These are phyloP conservation scores for Plasmodium cynomolgi DNA, from an alignment of 169 alveolate genomes.

Conservation along the genomic window DNA sequence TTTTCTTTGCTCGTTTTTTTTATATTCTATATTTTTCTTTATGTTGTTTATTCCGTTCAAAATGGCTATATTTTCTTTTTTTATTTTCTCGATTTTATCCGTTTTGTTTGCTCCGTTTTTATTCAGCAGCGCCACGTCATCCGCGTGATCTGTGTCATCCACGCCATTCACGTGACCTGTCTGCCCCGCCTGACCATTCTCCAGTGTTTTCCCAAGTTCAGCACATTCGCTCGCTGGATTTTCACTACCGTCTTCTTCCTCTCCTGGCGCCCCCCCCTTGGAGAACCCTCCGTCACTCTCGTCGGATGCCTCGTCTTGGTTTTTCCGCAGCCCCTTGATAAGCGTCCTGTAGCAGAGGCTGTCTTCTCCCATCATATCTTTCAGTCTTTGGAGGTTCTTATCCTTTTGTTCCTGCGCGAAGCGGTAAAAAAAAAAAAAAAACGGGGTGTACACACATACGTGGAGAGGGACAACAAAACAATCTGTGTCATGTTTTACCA, in stretches of 20 bases:
- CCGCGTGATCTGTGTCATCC: too few species aligned
- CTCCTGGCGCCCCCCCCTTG: not conserved
- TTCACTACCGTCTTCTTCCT: not conserved
- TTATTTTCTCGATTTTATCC: slow-evolving; percentile 36
- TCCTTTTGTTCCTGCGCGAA: slow-evolving; percentile 17
- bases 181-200: not conserved
- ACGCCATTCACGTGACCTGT: too few species aligned
- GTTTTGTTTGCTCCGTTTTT: slow-evolving; percentile 9
- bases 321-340: slow-evolving; percentile 14
- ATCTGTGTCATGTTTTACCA: not conserved
- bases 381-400: slow-evolving; percentile 12
- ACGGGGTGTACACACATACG: not conserved
- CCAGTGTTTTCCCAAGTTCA: not conserved
- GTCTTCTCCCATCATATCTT: slow-evolving; percentile 27
- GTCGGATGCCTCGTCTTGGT: slow-evolving; percentile 8
- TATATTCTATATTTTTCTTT: slow-evolving; percentile 39
- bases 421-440: not conserved
- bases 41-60: slow-evolving; percentile 26
- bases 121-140: not conserved
- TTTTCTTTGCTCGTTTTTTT: slow-evolving; percentile 66
- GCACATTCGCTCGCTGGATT: not conserved
- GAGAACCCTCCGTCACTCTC: slow-evolving; percentile 11
- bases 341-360: slow-evolving; percentile 1
- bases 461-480: not conserved
- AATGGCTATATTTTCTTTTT: slow-evolving; percentile 10